Evolutionary conservation across 208 protist genomes (phyloP).

Genomic region (Crithidia thermophila): DNA sequence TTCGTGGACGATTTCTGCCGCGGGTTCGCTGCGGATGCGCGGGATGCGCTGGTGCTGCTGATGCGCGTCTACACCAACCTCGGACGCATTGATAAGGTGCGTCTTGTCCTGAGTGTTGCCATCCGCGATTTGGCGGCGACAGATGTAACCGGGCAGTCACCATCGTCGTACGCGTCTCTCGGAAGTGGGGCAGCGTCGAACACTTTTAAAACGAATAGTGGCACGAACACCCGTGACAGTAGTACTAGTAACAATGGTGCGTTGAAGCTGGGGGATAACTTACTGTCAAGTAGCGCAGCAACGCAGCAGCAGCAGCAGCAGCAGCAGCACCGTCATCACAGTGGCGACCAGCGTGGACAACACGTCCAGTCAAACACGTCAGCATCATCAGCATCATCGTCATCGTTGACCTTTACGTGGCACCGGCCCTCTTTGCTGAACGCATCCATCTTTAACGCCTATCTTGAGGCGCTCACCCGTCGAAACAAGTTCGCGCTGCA

Average conservation of each 20-base stretch:
- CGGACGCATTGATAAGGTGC: conserved; percentile 70
- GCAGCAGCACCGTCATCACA: too few species aligned
- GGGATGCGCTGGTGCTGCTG: conserved; percentile 50
- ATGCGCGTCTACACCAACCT: conserved; percentile 71
- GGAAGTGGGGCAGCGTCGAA: neutral
- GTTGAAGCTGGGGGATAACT: conserved; percentile 9
- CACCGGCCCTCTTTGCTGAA: conserved; percentile 26
- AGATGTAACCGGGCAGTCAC: neutral
- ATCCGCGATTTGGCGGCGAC: conserved; percentile 50
- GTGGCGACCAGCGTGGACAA: too few species aligned
- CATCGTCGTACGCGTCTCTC: conserved; percentile 12
- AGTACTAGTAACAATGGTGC: neutral
- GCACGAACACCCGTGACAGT: neutral
- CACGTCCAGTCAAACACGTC: too few species aligned
- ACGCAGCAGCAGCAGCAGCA: too few species aligned
- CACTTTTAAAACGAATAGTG: too few species aligned
- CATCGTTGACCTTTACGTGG: neutral
- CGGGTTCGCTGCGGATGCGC: conserved; percentile 40
- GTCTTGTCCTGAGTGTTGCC: conserved; percentile 53
- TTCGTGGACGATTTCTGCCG: conserved; percentile 45
- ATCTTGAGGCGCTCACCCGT: conserved; percentile 70
- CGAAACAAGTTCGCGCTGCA: conserved; percentile 61
- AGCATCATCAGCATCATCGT: neutral
- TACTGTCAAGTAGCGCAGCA: too few species aligned
- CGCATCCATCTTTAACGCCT: conserved; percentile 69